Conservation (phyloP, 2,329 filamentous ascomycete species). For the Alternaria solani region DNA sequence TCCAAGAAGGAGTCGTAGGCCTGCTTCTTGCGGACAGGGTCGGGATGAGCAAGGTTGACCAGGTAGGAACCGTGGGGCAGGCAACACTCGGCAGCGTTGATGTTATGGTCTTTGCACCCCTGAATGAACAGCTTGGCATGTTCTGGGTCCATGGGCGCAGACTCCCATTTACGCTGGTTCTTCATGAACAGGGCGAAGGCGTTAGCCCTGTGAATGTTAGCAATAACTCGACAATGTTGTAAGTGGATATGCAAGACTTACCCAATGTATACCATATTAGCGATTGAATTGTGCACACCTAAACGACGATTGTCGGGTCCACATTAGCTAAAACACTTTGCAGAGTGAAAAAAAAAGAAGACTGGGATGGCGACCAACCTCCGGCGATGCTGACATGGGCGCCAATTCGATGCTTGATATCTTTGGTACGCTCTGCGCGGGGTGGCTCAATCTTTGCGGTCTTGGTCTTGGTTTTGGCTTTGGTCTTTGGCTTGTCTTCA, state of each 20-base stretch:
- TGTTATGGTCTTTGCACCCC: constrained; percentile 72
- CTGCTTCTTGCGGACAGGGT: constrained; percentile 80
- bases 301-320: constrained; percentile 24
- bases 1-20: constrained; percentile 88
- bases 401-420: constrained; percentile 83
- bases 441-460: constrained; percentile 62
- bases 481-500: constrained; percentile 21
- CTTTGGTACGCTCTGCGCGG: constrained; percentile 72
- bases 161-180: constrained; percentile 93
- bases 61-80: constrained; percentile 95
- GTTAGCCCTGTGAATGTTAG: constrained; percentile 70
- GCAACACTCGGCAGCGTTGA: constrained; percentile 77
- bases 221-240: neutral
- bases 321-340: constrained; percentile 25
- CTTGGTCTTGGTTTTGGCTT: constrained; percentile 57
- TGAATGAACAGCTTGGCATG: constrained; percentile 74
- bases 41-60: constrained; percentile 90
- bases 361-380: constrained; percentile 61
- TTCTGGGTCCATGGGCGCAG: constrained; percentile 75
- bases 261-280: constrained; percentile 79
- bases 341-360: neutral
- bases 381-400: constrained; percentile 92
- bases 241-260: constrained; percentile 34
- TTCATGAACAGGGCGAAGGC: constrained; percentile 95
- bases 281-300: constrained; percentile 89